These are phyloP conservation scores for Russula sp. DNA, from an alignment of 768 basidiomycete genomes.

Conservation along the genomic window DNA sequence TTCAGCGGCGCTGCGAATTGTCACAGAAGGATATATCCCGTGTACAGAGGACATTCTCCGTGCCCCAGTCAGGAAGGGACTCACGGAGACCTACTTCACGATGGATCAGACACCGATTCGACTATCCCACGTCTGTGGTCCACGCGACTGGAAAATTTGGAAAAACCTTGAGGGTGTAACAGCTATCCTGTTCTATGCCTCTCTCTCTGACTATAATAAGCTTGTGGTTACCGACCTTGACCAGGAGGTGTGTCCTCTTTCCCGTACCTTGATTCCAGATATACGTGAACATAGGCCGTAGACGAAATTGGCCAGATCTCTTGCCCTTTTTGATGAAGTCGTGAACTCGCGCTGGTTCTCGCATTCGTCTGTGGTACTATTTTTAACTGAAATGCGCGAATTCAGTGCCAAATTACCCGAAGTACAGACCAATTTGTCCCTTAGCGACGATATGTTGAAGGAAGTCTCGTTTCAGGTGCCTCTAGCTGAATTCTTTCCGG, in stretches of 20 bases:
- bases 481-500: slow-evolving; percentile 33
- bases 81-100: slow-evolving; percentile 77
- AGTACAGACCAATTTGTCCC: slow-evolving; percentile 8
- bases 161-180: slow-evolving; percentile 59
- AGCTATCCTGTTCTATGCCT: slow-evolving; percentile 63
- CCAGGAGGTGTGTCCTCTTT: background rate
- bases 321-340: slow-evolving; percentile 43
- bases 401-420: slow-evolving; percentile 45
- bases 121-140: slow-evolving; percentile 73
- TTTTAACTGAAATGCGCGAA: slow-evolving; percentile 39
- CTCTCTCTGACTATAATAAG: slow-evolving; percentile 69
- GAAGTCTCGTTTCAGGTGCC: slow-evolving; percentile 19
- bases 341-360: slow-evolving; percentile 47
- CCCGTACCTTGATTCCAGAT: background rate
- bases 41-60: slow-evolving; percentile 79
- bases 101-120: slow-evolving; percentile 26
- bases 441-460: background rate
- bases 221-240: slow-evolving; percentile 25
- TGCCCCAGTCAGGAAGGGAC: slow-evolving; percentile 67
- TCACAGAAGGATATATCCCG: slow-evolving; percentile 67
- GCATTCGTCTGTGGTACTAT: slow-evolving; percentile 34
- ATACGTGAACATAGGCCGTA: slow-evolving; percentile 9
- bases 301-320: slow-evolving; percentile 41
- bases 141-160: slow-evolving; percentile 44
- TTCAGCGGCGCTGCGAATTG: slow-evolving; percentile 71